These are phyloP conservation scores for Fomes fomentarius DNA, from an alignment of 1,284 basidiomycete species.

Conservation along the genomic window DNA sequence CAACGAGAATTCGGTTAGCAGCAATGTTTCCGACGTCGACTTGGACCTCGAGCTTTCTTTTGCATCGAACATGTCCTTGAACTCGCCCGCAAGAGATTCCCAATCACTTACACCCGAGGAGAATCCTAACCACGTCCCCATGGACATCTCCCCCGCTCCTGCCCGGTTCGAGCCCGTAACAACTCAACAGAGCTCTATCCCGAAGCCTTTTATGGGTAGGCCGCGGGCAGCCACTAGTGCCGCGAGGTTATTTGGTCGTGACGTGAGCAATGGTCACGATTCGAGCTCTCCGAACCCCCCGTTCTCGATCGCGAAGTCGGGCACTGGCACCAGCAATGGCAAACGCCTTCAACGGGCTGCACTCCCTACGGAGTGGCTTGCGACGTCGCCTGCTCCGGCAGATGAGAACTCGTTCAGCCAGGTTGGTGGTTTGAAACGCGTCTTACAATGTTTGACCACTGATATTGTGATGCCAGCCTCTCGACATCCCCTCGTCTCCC, in stretches of 20 bases:
- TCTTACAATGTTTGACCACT: too few relatives aligned
- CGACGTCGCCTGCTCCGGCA: slow-evolving; percentile 25
- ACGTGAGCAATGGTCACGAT: slow-evolving; percentile 58
- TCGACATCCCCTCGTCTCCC: slow-evolving; percentile 31
- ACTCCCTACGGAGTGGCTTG: slow-evolving; percentile 67
- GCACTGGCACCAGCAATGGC: slow-evolving; percentile 42
- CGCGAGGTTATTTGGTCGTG: slow-evolving; percentile 69
- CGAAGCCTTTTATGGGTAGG: slow-evolving; percentile 15
- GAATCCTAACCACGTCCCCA: slow-evolving; percentile 52
- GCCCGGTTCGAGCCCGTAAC: slow-evolving; percentile 31
- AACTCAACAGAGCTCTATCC: slow-evolving; percentile 5
- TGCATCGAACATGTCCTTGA: slow-evolving; percentile 76
- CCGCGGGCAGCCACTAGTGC: slow-evolving; percentile 41
- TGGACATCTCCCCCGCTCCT: slow-evolving; percentile 79
- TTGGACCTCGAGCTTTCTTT: slow-evolving; percentile 76
- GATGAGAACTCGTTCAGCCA: slow-evolving; percentile 32
- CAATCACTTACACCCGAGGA: slow-evolving; percentile 49
- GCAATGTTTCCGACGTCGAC: slow-evolving; percentile 59
- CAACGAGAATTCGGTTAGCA: slow-evolving; percentile 58
- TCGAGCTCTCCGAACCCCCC: slow-evolving; percentile 24
- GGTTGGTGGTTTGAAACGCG: slow-evolving; percentile 37
- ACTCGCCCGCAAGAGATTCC: slow-evolving; percentile 61
- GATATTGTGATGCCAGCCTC: slow-evolving; percentile 25
- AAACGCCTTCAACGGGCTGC: slow-evolving; percentile 63
- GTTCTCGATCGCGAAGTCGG: slow-evolving; percentile 38